A percentile compares a stretch with the other conserved stretches of the same genome.
These are phyloP conservation scores for Byssothecium circinans DNA, from an alignment of 2,329 filamentous ascomycete species.

Conservation along the genomic window DNA sequence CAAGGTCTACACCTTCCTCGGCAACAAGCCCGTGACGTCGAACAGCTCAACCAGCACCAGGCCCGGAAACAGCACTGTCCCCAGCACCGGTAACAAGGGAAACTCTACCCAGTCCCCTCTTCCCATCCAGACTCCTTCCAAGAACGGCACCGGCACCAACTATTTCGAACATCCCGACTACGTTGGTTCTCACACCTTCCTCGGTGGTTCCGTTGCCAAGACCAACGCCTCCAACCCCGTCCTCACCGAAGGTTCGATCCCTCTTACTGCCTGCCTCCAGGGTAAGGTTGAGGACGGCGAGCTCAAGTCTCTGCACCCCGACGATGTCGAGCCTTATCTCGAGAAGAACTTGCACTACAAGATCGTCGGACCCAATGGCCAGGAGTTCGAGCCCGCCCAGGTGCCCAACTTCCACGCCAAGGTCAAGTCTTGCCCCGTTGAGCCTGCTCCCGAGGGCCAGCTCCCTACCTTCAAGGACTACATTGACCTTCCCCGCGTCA, in stretches of 20 bases:
- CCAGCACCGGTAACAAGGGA: conserved; percentile 1
- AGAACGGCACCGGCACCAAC: conserved; percentile 25
- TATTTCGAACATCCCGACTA: conserved; percentile 36
- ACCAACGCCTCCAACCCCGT: conserved; percentile 28
- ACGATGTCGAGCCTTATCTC: conserved; percentile 39
- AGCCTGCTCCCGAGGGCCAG: conserved; percentile 27
- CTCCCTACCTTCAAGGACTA: conserved; percentile 35
- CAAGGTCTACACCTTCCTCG: conserved; percentile 41
- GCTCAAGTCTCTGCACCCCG: conserved; percentile 34
- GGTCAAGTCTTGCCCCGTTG: conserved; percentile 34
- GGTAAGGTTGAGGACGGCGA: conserved; percentile 34
- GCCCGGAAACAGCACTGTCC: conserved; percentile 20
- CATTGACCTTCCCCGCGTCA: conserved; percentile 27
- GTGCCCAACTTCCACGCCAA: conserved; percentile 39
- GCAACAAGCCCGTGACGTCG: conserved; percentile 25
- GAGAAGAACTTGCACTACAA: conserved; percentile 39
- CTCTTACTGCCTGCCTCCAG: conserved; percentile 39
- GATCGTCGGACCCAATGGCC: conserved; percentile 33
- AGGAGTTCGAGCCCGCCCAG: conserved; percentile 28
- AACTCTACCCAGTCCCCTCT: conserved; percentile 18
- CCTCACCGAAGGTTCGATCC: conserved; percentile 36
- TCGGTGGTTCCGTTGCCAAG: conserved; percentile 29
- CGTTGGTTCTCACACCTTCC: conserved; percentile 37
- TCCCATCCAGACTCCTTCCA: conserved; percentile 15
- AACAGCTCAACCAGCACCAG: conserved; percentile 28